These are phyloP conservation scores for Plectosphaerella sp. DNA, from an alignment of 2,329 filamentous ascomycete genomes.

Conservation along the genomic window DNA sequence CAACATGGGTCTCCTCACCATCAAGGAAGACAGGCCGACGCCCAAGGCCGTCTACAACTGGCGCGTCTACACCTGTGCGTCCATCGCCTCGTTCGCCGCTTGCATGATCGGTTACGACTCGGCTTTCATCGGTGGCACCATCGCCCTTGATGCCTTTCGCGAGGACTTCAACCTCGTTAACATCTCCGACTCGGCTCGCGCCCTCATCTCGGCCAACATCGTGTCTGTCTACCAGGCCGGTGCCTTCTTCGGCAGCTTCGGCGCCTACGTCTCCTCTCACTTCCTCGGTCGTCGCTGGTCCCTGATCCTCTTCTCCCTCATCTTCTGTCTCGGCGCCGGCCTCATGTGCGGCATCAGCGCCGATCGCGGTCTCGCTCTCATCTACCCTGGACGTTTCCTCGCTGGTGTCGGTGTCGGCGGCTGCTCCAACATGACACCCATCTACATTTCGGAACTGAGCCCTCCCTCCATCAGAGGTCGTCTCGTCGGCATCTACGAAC, in stretches of 20 bases:
- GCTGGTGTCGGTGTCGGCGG: slow-evolving; percentile 61
- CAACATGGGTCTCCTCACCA: slow-evolving; percentile 41
- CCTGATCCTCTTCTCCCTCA: slow-evolving; percentile 52
- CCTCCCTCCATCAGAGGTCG: slow-evolving; percentile 61
- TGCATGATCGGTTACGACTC: slow-evolving; percentile 61
- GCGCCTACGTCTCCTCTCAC: slow-evolving; percentile 62
- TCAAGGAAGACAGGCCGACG: slow-evolving; percentile 54
- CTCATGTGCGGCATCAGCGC: slow-evolving; percentile 66
- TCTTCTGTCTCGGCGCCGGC: slow-evolving; percentile 69
- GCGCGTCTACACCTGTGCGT: slow-evolving; percentile 51
- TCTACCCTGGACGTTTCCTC: slow-evolving; percentile 59
- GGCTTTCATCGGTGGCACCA: slow-evolving; percentile 74
- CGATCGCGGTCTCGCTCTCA: slow-evolving; percentile 57
- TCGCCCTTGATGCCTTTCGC: slow-evolving; percentile 65
- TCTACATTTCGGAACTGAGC: slow-evolving; percentile 56
- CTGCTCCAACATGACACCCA: slow-evolving; percentile 58
- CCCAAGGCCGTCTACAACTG: slow-evolving; percentile 56
- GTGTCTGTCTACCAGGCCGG: slow-evolving; percentile 80
- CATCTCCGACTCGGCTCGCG: slow-evolving; percentile 42
- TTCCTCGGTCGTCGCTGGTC: slow-evolving; percentile 64
- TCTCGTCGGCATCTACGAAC: slow-evolving; percentile 63
- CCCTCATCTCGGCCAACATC: slow-evolving; percentile 67
- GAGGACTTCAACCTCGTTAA: slow-evolving; percentile 60
- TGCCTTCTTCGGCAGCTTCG: slow-evolving; percentile 75
- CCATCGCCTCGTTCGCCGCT: slow-evolving; percentile 50